These are phyloP conservation scores for Nigrospora sphaerica DNA, from an alignment of 2,329 filamentous ascomycete genomes.

Conservation along the genomic window DNA sequence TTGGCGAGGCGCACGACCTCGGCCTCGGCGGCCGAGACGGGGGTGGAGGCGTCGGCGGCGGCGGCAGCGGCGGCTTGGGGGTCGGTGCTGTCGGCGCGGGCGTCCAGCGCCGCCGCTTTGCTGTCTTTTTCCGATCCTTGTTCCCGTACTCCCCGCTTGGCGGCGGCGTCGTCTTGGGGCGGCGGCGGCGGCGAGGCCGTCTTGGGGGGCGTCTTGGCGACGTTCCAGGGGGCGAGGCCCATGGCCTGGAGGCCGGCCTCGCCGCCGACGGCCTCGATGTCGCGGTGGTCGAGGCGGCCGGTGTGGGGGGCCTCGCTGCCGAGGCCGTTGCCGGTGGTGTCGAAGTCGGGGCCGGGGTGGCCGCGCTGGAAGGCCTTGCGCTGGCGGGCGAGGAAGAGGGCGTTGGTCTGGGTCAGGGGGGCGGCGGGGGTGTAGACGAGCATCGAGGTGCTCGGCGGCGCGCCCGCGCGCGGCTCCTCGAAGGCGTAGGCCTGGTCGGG, in stretches of 20 bases:
- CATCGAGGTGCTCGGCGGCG: conserved; percentile 30
- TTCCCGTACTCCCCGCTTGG: neutral
- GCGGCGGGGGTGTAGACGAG: conserved; percentile 49
- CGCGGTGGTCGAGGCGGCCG: conserved; percentile 39
- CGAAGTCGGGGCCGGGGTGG: conserved; percentile 48
- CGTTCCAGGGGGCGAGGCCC: conserved; percentile 46
- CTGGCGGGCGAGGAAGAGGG: conserved; percentile 49
- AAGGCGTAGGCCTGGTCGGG: conserved; percentile 51
- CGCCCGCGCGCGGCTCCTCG: conserved; percentile 14
- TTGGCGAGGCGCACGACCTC: conserved; percentile 48
- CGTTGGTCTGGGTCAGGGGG: conserved; percentile 50
- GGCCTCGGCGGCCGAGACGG: conserved; percentile 34
- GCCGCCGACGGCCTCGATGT: conserved; percentile 44
- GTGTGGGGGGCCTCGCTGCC: conserved; percentile 44
- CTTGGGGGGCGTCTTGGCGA: conserved; percentile 23
- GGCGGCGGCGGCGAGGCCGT: conserved; percentile 9
- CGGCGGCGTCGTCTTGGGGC: neutral
- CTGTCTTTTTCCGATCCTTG: conserved; percentile 3
- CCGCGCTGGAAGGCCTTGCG: conserved; percentile 49
- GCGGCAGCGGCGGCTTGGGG: conserved; percentile 35
- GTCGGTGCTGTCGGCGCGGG: conserved; percentile 14
- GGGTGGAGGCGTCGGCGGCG: conserved; percentile 15
- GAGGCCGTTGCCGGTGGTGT: conserved; percentile 42
- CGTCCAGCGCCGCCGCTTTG: conserved; percentile 11
- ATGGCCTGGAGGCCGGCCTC: conserved; percentile 47